These are phyloP conservation scores for Cladorrhinum samala DNA, from an alignment of 495 filamentous ascomycete species.

Conservation along the genomic window DNA sequence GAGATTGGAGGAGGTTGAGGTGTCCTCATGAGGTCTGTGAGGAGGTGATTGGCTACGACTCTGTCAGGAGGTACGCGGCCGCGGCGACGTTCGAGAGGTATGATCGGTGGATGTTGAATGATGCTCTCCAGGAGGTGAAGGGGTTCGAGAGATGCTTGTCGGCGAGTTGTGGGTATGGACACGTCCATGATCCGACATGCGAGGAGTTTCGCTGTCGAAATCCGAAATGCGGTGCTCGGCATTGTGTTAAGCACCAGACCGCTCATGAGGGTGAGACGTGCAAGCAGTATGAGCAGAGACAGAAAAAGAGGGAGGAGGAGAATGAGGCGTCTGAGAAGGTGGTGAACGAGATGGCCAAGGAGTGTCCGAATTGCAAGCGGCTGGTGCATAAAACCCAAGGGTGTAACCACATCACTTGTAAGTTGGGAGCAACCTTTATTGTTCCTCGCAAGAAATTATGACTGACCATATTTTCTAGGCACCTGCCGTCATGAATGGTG, in stretches of 20 bases:
- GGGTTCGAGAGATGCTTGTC: constrained; percentile 42
- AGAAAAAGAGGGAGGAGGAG: constrained; percentile 24
- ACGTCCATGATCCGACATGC: constrained; percentile 32
- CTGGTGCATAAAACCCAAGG: constrained; percentile 38
- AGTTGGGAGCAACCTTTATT: constrained; percentile 18
- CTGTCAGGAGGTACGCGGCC: constrained; percentile 28
- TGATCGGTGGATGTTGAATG: constrained; percentile 28
- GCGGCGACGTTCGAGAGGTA: constrained; percentile 29
- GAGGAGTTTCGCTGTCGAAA: constrained; percentile 32
- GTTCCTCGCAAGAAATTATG: neutral
- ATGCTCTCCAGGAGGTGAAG: constrained; percentile 22
- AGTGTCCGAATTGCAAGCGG: constrained; percentile 42
- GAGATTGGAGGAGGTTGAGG: constrained; percentile 28
- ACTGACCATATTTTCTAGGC: constrained; percentile 17
- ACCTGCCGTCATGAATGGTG: constrained; percentile 42
- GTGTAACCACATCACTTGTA: constrained; percentile 46
- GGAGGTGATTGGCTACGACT: constrained; percentile 27
- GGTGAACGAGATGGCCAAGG: constrained; percentile 31
- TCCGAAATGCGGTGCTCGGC: constrained; percentile 26
- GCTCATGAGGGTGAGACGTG: constrained; percentile 45
- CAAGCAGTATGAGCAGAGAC: constrained; percentile 38
- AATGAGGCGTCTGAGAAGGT: constrained; percentile 34
- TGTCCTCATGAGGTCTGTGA: constrained; percentile 34
- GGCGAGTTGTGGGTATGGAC: constrained; percentile 36
- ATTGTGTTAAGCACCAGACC: constrained; percentile 40